Evolutionary conservation across 495 filamentous ascomycete genomes (phyloP).

Genomic region (Chlorociboria aeruginascens): DNA sequence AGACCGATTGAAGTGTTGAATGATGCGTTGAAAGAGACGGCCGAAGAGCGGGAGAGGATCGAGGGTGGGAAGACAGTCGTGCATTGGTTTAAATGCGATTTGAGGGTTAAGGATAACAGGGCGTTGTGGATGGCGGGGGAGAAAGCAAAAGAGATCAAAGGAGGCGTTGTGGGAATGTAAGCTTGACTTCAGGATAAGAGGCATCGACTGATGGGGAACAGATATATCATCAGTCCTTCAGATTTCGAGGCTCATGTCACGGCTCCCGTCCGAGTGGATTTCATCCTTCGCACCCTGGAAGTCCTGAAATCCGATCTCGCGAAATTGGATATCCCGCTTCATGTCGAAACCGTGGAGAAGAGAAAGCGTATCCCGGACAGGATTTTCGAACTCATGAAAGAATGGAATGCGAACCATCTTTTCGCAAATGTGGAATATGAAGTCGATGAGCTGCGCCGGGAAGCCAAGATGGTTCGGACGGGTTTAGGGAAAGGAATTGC

Average conservation of each 20-base stretch:
- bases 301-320: conserved; percentile 54
- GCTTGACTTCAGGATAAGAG: no score
- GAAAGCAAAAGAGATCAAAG: conserved; percentile 42
- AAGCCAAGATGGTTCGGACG: conserved; percentile 49
- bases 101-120: conserved; percentile 65
- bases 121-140: conserved; percentile 54
- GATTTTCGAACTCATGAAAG: conserved; percentile 55
- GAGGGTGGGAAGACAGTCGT: conserved; percentile 53
- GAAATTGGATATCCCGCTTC: conserved; percentile 65
- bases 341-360: conserved; percentile 58
- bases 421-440: conserved; percentile 70
- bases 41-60: conserved; percentile 29
- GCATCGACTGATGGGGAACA: conserved; percentile 37
- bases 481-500: conserved; percentile 48
- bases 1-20: conserved; percentile 57
- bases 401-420: conserved; percentile 66
- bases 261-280: conserved; percentile 64
- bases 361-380: conserved; percentile 47
- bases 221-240: conserved; percentile 77
- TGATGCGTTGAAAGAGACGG: conserved; percentile 40
- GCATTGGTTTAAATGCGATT: conserved; percentile 86
- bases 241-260: conserved; percentile 76
- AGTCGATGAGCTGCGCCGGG: conserved; percentile 64
- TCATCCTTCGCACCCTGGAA: conserved; percentile 57
- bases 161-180: conserved; percentile 34